Evolutionary conservation across 2,329 filamentous ascomycete species (phyloP).

Genomic region (Esteya vermicola): DNA sequence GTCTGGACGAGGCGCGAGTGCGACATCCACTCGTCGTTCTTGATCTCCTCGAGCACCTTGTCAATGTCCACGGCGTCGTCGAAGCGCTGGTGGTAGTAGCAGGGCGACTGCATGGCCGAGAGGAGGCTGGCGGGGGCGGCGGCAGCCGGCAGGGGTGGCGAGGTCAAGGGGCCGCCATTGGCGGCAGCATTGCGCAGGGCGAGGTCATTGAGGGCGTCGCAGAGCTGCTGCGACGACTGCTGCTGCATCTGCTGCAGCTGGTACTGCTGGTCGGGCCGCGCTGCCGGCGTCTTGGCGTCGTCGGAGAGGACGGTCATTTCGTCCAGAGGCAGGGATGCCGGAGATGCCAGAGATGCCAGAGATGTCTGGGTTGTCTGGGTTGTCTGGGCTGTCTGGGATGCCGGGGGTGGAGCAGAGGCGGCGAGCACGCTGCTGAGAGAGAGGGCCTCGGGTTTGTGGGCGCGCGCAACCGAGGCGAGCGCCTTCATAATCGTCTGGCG

Average conservation of each 20-base stretch:
- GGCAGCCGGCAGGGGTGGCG: slow-evolving; percentile 16
- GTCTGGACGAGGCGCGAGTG: slow-evolving; percentile 92
- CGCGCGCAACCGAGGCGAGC: slow-evolving; percentile 51
- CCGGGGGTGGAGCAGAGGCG: slow-evolving; percentile 15
- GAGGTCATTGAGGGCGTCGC: slow-evolving; percentile 42
- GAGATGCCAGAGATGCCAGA: neutral
- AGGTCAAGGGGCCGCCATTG: neutral
- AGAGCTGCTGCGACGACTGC: slow-evolving; percentile 45
- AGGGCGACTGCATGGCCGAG: slow-evolving; percentile 71
- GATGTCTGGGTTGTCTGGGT: neutral
- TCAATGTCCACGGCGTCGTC: slow-evolving; percentile 93
- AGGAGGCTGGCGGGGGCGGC: slow-evolving; percentile 18
- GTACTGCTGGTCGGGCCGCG: neutral
- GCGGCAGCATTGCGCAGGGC: slow-evolving; percentile 17
- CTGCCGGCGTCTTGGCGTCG: neutral
- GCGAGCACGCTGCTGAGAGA: slow-evolving; percentile 47
- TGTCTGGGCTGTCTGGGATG: neutral
- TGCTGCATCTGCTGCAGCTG: neutral
- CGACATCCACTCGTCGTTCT: slow-evolving; percentile 75
- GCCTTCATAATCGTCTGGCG: slow-evolving; percentile 76
- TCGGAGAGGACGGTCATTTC: neutral
- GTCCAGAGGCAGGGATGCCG: neutral
- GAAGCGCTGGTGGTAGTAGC: slow-evolving; percentile 95
- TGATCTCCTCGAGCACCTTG: slow-evolving; percentile 88
- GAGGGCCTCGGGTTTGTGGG: slow-evolving; percentile 47